A percentile compares a stretch with the other conserved stretches of the same genome.
Conservation (phyloP, 179 eudicot species). For the Silene noctiflora region DNA sequence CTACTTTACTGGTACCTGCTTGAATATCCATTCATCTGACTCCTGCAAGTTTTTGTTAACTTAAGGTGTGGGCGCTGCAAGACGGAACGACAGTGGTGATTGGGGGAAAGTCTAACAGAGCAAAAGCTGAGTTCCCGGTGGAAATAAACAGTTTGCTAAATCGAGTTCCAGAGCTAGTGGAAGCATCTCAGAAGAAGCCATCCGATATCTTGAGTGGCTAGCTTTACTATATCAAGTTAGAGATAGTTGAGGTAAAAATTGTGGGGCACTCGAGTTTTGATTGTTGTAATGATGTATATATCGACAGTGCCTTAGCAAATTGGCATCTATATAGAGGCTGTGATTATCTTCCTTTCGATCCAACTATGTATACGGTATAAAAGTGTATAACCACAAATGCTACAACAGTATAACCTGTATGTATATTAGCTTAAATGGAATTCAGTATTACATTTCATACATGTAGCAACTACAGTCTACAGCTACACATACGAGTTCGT, state of each 20-base stretch:
- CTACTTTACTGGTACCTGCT: constrained; percentile 9
- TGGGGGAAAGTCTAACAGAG: constrained; percentile 97
- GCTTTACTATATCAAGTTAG: constrained; percentile 3
- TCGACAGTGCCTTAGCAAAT: constrained; percentile 4
- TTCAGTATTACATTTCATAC: constrained; percentile 16
- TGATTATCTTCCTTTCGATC: constrained; percentile 1
- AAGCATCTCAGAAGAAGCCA: constrained; percentile 24
- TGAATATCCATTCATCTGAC: background rate
- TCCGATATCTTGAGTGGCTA: constrained; percentile 27
- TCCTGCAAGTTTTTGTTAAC: background rate
- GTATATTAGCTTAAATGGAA: background rate
- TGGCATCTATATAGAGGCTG: background rate
- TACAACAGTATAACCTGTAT: background rate
- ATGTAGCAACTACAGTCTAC: constrained; percentile 15
- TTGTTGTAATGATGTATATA: constrained; percentile 6
- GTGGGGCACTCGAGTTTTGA: constrained; percentile 1
- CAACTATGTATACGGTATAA: background rate
- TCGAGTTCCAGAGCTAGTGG: constrained; percentile 76
- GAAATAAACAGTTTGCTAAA: constrained; percentile 70
- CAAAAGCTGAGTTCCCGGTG: constrained; percentile 76
- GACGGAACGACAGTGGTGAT: constrained; percentile 84
- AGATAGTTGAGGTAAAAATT: constrained; percentile 6
- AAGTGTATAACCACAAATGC: background rate
- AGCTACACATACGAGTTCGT: background rate
- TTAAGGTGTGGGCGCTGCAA: constrained; percentile 93